Conservation (phyloP, 2,329 filamentous ascomycete genomes). For the Monosporascus ibericus region DNA sequence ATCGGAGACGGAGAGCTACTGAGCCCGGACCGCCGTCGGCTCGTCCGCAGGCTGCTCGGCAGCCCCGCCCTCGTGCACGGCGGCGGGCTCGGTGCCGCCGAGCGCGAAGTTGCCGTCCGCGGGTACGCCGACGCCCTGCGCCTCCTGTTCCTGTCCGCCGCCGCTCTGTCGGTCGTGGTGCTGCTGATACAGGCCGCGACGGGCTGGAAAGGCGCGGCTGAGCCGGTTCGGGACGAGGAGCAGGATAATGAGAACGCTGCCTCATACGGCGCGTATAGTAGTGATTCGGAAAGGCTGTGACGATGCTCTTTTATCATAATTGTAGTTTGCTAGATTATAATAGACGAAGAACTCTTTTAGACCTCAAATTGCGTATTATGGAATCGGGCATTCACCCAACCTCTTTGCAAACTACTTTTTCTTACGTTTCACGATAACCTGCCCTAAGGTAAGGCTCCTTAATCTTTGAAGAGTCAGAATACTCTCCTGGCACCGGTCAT, state of each 20-base stretch:
- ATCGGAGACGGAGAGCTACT: slow-evolving; percentile 16
- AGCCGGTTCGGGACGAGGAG: slow-evolving; percentile 47
- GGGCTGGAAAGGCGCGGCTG: slow-evolving; percentile 40
- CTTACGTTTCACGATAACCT: too few relatives aligned
- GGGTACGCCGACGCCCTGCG: slow-evolving; percentile 41
- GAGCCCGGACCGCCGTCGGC: slow-evolving; percentile 26
- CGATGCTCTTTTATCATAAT: too few relatives aligned
- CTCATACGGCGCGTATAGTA: too few relatives aligned
- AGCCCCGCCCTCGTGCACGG: slow-evolving; percentile 45
- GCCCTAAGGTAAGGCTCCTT: too few relatives aligned
- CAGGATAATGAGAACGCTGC: slow-evolving; percentile 11
- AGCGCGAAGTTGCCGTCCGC: slow-evolving; percentile 38
- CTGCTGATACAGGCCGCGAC: slow-evolving; percentile 43
- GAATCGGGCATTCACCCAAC: too few relatives aligned
- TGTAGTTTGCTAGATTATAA: too few relatives aligned
- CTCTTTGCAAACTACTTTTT: too few relatives aligned
- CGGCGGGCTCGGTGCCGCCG: slow-evolving; percentile 32
- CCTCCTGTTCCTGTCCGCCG: slow-evolving; percentile 42
- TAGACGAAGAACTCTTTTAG: too few relatives aligned
- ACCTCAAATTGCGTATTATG: too few relatives aligned
- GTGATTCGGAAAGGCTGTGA: too few relatives aligned
- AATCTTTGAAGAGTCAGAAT: too few relatives aligned
- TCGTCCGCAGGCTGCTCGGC: slow-evolving; percentile 44
- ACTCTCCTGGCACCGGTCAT: too few relatives aligned
- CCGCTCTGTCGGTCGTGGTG: slow-evolving; percentile 36